These are phyloP conservation scores for Dendrocalamus latiflorus DNA, from an alignment of 202 grass and related monocot species.

Conservation along the genomic window DNA sequence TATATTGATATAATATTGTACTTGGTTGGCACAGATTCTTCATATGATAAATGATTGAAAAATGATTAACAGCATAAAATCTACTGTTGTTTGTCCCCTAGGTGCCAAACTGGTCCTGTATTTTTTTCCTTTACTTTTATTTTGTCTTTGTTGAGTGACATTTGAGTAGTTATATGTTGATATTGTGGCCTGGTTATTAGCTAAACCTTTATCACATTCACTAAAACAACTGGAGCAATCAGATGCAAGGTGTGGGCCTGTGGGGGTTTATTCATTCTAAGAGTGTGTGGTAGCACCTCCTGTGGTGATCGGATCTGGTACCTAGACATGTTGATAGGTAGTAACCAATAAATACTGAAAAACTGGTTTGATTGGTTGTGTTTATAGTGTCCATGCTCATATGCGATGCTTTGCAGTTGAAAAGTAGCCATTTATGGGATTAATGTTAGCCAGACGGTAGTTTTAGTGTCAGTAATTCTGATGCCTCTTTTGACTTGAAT, in stretches of 20 bases:
- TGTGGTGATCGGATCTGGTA: neutral
- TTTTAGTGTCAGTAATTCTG: neutral
- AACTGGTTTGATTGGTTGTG: neutral
- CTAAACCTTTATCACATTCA: neutral
- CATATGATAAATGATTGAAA: slow-evolving; percentile 4
- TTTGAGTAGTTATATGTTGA: neutral
- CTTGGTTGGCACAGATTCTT: neutral
- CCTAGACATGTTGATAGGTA: neutral
- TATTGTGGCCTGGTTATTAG: neutral
- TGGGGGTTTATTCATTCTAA: neutral
- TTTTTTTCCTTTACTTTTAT: neutral
- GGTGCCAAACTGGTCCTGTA: neutral
- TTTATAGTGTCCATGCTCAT: neutral
- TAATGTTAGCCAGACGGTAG: neutral
- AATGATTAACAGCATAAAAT: neutral
- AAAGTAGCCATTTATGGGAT: neutral
- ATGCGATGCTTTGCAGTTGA: neutral
- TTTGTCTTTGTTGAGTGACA: neutral
- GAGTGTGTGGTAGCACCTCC: neutral
- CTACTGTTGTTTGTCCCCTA: neutral
- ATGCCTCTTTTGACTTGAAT: neutral
- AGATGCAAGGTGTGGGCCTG: neutral
- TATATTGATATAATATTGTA: slow-evolving; percentile 2
- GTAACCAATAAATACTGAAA: neutral
- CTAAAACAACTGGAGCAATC: neutral